phyloP scores from a whole-genome alignment of 2,329 filamentous ascomycete genomes.

The Penicillium sp. region DNA sequence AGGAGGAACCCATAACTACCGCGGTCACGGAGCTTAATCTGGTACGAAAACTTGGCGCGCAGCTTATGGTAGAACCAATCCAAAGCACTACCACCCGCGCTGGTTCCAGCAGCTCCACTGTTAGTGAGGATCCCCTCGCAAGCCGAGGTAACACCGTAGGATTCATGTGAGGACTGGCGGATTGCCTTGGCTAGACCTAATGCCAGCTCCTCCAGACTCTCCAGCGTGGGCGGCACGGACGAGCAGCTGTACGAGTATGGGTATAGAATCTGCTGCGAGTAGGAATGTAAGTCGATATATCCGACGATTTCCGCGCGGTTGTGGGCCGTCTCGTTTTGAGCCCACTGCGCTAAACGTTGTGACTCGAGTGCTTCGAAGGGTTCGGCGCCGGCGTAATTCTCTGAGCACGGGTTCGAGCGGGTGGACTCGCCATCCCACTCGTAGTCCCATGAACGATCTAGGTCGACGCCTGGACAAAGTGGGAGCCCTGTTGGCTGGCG shows the following conservation, averaged over 20 bases:
- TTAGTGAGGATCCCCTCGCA: slow-evolving; percentile 70
- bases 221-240: slow-evolving; percentile 73
- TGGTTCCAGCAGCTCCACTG: slow-evolving; percentile 54
- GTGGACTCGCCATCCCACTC: slow-evolving; percentile 70
- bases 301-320: slow-evolving; percentile 75
- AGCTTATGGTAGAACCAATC: slow-evolving; percentile 96
- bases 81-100: slow-evolving; percentile 76
- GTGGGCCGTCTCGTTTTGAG: slow-evolving; percentile 67
- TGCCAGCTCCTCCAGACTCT: slow-evolving; percentile 87
- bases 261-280: slow-evolving; percentile 91
- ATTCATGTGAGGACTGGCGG: slow-evolving; percentile 69
- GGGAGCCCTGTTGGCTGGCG: slow-evolving; percentile 72
- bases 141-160: slow-evolving; percentile 74
- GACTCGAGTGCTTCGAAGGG: slow-evolving; percentile 84
- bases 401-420: slow-evolving; percentile 78
- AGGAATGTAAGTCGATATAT: slow-evolving; percentile 86
- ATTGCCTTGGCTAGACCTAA: slow-evolving; percentile 87
- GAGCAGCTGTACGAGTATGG: slow-evolving; percentile 85
- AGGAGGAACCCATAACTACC: slow-evolving; percentile 92
- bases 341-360: slow-evolving; percentile 72
- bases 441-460: slow-evolving; percentile 82
- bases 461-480: slow-evolving; percentile 82
- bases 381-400: slow-evolving; percentile 77
- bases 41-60: slow-evolving; percentile 77
- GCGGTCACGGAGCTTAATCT: slow-evolving; percentile 87